Base-by-base conservation (phyloP, 352 stramenopile genomes). In the Globisporangium irregulare region DNA sequence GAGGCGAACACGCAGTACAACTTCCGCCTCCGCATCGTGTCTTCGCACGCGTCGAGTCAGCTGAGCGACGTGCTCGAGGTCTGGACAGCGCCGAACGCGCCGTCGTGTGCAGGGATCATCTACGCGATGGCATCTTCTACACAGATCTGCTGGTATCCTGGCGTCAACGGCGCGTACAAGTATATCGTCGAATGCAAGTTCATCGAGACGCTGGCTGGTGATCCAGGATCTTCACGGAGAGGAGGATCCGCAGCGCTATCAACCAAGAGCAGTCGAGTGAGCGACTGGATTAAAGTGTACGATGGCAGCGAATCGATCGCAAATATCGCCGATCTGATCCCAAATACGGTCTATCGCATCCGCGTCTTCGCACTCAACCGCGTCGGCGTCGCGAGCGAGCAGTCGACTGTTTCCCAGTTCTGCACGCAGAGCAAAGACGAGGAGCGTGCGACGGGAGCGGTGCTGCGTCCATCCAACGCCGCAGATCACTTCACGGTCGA, bases 291-390 rank as follows among this genome's bases (percentile, higher is more conserved):
- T 18, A 78, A 77, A 4, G 82, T 87, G 36, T 97, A 95, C 64
- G 90, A 97, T 64, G 91, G 90, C 29, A 80, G 73, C 54, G 87
- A 97, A 14, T 78, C 74, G 9, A 65, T 93, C 14, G 78, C 85
- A 1, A 84, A 73, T 14, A 65, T 97, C 9, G 67, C 64, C 4
- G 89, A 93, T 5, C 71, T 98, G 29, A 56, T 86, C 34, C 77
- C 88, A 7, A 91, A 90, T 66, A 89, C 80, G 10, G 84, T 97
- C 1, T 97, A 97, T 73, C 89, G 89, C 5, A 71, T 97, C 22
- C 82, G 89, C 7, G 85, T 97, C 8, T 87, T 92, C 15, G 89
- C 88, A 7, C 66, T 96, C 58, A 97, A 97, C 66, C 74, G 72
- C 12, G 72, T 80, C 0, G 84, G 84, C 1, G 46, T 82, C 1